These are phyloP conservation scores for Solanum gandarillasii DNA, from an alignment of 257 asterid species.

Conservation along the genomic window DNA sequence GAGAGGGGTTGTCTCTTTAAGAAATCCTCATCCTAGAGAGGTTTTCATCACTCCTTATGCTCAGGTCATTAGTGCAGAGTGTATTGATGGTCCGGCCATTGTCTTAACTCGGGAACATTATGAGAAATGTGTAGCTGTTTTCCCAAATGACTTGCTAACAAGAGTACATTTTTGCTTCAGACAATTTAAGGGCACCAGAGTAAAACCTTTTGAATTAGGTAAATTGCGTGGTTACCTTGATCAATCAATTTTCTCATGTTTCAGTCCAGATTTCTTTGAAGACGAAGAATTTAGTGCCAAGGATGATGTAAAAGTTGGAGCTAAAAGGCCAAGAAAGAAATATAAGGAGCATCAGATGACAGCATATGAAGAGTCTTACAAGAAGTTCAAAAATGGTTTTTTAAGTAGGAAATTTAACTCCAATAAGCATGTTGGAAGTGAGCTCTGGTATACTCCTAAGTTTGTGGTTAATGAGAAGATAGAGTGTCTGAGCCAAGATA, in stretches of 20 bases:
- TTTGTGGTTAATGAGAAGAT: conserved; percentile 51
- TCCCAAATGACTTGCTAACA: conserved; percentile 62
- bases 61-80: conserved; percentile 94
- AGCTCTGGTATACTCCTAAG: conserved; percentile 15
- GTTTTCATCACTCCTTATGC: conserved; percentile 81
- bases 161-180: conserved; percentile 79
- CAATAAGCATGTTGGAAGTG: conserved; percentile 36
- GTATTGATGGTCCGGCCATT: conserved; percentile 91
- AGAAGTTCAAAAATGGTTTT: conserved; percentile 28
- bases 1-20: conserved; percentile 49
- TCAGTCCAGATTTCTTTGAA: conserved; percentile 84
- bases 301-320: conserved; percentile 63
- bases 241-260: conserved; percentile 84
- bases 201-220: conserved; percentile 75
- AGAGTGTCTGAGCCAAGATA: conserved; percentile 86
- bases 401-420: conserved; percentile 25
- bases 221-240: conserved; percentile 72
- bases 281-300: conserved; percentile 66
- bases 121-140: conserved; percentile 72
- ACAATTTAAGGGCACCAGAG: conserved; percentile 68
- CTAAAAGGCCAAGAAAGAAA: conserved; percentile 55
- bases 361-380: conserved; percentile 32
- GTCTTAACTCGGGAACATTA: conserved; percentile 78
- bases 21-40: conserved; percentile 76
- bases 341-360: conserved; percentile 35